Base-by-base conservation (phyloP, 371 early-diverging fungal genomes). In the Entomophthora muscae region DNA sequence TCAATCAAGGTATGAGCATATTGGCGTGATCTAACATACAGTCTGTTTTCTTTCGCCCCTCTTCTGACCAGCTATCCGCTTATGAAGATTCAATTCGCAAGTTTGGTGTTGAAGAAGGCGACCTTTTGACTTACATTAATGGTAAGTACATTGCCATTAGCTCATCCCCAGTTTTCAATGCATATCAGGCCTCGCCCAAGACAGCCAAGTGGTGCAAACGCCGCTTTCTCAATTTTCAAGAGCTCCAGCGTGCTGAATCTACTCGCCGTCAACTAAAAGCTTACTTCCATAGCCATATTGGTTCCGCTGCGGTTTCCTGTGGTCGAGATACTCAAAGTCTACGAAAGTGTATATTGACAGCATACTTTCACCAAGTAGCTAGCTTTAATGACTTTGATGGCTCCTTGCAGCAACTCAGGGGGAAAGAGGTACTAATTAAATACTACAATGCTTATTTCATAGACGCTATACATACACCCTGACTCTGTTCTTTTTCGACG, bases 81-180 rank as follows among this genome's bases (percentile, higher is more conserved):
- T 71, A 81, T 2, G 69, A 74, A 32, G 83, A 84, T 52, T 74
- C 78, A 57, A 72, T 84, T 53, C 76, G 78, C 55, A 84, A 82
- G 71, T 90, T 91, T 66, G 78, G 85, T 63, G 89, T 83, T 0
- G 78, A 85, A 65, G 90, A 91, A 67, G 91, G 90, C 1, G 91
- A 93, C 63, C 88, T 85, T 68, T 69, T 91, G 2, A 83, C 88
- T 1, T 74, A 84, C 28, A 66, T 91, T 23, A 88, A 89, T 66
- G 79, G 79, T 76, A 57, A 53, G 52, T 52, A 0, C 26, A 29
- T 23, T 22, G 17, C 1, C 17, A 24, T 32, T 55, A 26, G 5
- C 22, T 17, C 29, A 22, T 54, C 33, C 10, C 29, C 66, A 82
- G 89, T 88, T 0, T 91, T 83, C 71, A 78, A 78, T 66, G 88